Evolutionary conservation across 768 basidiomycete genomes (phyloP).

Genomic region (Gyrodon lividus): DNA sequence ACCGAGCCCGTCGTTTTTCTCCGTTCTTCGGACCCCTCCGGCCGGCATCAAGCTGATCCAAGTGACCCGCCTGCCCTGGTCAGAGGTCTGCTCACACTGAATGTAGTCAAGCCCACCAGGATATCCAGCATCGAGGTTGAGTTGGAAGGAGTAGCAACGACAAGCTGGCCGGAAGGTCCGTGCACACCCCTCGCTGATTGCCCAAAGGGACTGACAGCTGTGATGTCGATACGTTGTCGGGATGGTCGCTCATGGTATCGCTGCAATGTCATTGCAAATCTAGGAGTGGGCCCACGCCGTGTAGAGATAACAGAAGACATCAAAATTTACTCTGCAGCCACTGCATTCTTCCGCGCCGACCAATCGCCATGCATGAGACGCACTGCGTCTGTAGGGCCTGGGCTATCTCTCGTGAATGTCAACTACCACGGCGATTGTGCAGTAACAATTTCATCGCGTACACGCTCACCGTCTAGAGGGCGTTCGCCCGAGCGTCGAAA

Average conservation of each 20-base stretch:
- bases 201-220: background rate
- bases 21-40: slow-evolving; percentile 49
- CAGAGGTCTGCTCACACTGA: slow-evolving; percentile 62
- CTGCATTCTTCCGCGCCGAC: slow-evolving; percentile 73
- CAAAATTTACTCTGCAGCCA: slow-evolving; percentile 66
- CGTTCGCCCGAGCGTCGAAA: slow-evolving; percentile 3
- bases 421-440: slow-evolving; percentile 1
- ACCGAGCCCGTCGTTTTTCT: slow-evolving; percentile 78
- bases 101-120: slow-evolving; percentile 72
- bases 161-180: slow-evolving; percentile 86
- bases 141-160: slow-evolving; percentile 64
- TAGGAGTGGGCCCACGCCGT: slow-evolving; percentile 66
- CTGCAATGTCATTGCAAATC: background rate
- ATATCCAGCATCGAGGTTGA: slow-evolving; percentile 85
- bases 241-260: background rate
- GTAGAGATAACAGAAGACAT: slow-evolving; percentile 77
- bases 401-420: slow-evolving; percentile 4
- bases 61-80: slow-evolving; percentile 60
- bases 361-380: slow-evolving; percentile 31
- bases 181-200: slow-evolving; percentile 18
- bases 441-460: background rate
- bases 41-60: slow-evolving; percentile 31
- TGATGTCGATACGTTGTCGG: background rate
- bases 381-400: slow-evolving; percentile 24
- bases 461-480: slow-evolving; percentile 2